Conservation (phyloP, 23 red algal genomes). For the Gracilaria gracilis region DNA sequence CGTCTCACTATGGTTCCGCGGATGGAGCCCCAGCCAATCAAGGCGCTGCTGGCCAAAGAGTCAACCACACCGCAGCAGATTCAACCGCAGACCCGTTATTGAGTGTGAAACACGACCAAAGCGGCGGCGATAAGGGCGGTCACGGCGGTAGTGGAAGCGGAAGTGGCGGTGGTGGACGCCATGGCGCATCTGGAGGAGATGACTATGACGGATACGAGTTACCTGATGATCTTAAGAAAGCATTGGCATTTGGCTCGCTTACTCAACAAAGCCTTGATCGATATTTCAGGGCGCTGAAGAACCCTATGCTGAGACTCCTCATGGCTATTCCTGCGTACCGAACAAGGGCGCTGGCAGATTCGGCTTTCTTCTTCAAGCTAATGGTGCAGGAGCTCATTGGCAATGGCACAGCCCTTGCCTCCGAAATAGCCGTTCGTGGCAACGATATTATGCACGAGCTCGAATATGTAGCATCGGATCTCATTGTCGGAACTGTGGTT, state of each 20-base stretch:
- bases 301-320: slow-evolving; percentile 45
- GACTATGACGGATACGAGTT: slow-evolving; percentile 33
- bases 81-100: neutral
- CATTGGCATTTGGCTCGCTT: slow-evolving; percentile 65
- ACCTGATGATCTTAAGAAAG: slow-evolving; percentile 73
- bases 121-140: neutral
- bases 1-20: neutral
- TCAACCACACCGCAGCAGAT: neutral
- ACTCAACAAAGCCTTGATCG: slow-evolving; percentile 35
- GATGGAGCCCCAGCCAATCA: neutral
- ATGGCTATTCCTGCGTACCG: slow-evolving; percentile 70
- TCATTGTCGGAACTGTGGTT: slow-evolving; percentile 97
- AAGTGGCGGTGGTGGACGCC: slow-evolving; percentile 45
- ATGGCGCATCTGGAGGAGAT: slow-evolving; percentile 25
- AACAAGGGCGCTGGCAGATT: slow-evolving; percentile 83
- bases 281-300: slow-evolving; percentile 57
- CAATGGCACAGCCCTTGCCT: slow-evolving; percentile 91
- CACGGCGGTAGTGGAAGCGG: slow-evolving; percentile 33
- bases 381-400: slow-evolving; percentile 94
- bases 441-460: slow-evolving; percentile 92
- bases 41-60: neutral
- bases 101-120: neutral
- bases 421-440: slow-evolving; percentile 91
- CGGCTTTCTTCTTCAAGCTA: slow-evolving; percentile 92
- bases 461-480: slow-evolving; percentile 96